A percentile compares a stretch with the other conserved stretches of the same genome.
phyloP scores from a whole-genome alignment of 441 rosid genomes.

The Corymbia calophylla region DNA sequence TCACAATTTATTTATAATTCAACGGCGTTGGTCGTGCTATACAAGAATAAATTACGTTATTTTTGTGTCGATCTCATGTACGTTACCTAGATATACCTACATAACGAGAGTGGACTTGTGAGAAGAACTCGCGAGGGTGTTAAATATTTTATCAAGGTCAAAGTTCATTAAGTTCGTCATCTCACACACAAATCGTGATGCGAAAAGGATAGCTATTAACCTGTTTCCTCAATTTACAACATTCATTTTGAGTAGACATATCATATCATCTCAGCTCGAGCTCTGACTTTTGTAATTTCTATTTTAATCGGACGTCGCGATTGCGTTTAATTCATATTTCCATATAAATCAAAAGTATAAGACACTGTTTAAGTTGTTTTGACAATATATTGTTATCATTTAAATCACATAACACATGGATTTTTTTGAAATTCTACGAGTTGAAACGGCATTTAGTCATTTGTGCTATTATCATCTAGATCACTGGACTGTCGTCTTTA shows the following conservation, averaged over 20 bases:
- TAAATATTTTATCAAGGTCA: neutral
- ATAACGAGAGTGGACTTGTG: too few species aligned
- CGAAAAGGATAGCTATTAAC: accelerated
- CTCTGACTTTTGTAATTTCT: neutral
- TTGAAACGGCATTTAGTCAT: too few species aligned
- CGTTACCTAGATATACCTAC: too few species aligned
- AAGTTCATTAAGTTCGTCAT: neutral
- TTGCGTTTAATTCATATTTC: neutral
- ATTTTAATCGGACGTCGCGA: neutral
- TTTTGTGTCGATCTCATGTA: accelerated
- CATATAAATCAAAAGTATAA: too few species aligned
- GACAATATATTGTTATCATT: neutral
- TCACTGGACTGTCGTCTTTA: too few species aligned
- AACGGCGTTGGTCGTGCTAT: neutral
- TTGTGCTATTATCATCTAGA: too few species aligned
- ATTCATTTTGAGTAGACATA: neutral
- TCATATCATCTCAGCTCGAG: neutral
- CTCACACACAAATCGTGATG: neutral
- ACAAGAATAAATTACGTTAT: too few species aligned
- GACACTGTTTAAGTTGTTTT: neutral
- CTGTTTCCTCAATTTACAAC: neutral
- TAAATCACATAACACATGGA: neutral
- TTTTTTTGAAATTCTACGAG: accelerated
- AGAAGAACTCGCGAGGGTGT: accelerated
- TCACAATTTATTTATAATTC: too few species aligned